Base-by-base conservation (phyloP, 306 rosid species). In the Cotoneaster glaucophyllus region DNA sequence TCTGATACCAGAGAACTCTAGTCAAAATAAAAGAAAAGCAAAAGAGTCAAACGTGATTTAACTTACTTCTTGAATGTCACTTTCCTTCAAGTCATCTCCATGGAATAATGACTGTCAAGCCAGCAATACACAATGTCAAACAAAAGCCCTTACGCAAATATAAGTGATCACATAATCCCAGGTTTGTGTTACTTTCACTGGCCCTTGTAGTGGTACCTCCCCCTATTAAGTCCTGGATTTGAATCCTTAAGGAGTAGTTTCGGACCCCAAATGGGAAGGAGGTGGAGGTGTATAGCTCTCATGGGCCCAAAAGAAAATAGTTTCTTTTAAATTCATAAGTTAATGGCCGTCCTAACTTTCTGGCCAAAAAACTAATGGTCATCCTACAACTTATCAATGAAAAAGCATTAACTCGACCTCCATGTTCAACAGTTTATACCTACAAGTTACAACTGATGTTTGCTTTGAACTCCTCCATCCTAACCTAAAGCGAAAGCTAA, bases 11-110 rank as follows among this genome's bases (percentile, higher is more conserved):
- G n/a, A 41, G 6, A 31, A 31, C 17, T 3, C 14, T 34, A 10
- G 19, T 19, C 52, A 8, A 6, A 53, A 18, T 54, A 41, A 43
- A 65, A 10, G 29, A 78, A 66, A 74, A 29, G 72, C 21, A 50
- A 50, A 50, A 63, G 59, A 10, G 70, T 62, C 34, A 2, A 14
- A 59, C n/a, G 14, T 26, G 78, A 79, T 48, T 78, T 21, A 63
- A 77, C 68, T 82, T 85, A 87, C 99, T 97, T 95, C 99, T 84
- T 71, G 88, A 78, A 95, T 95, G 81, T 85, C 92, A 88, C 82
- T 89, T 82, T 90, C 94, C 79, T 82, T 88, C 72, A 95, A 85
- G 74, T 89, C 90, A 87, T 95, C 99, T 68, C 92, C 99, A 56
- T 88, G 90, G 79, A 93, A 90, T 74, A 95, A 77, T 32, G 97